Evolutionary conservation across 352 stramenopile genomes (phyloP).

Genomic region (Thraustochytrium striatum): DNA sequence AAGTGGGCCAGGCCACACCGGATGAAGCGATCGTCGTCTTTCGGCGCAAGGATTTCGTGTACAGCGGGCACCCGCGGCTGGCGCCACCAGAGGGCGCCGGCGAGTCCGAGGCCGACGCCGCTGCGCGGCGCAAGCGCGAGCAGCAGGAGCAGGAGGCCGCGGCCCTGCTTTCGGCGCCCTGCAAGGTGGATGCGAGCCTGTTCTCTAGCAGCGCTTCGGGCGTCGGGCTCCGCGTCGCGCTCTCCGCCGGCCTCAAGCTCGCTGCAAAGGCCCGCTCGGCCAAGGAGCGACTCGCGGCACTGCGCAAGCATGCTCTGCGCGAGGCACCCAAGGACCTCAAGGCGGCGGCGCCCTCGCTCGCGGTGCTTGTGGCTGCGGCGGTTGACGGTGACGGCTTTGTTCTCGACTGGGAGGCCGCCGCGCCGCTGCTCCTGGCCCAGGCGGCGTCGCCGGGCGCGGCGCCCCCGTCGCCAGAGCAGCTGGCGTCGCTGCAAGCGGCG

Average conservation of each 20-base stretch:
- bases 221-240: too few relatives aligned
- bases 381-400: neutral
- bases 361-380: neutral
- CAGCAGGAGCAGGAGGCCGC: neutral
- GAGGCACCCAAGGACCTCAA: neutral
- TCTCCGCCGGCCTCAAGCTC: neutral
- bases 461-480: neutral
- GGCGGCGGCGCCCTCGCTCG: neutral
- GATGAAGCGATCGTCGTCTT: slow-evolving; percentile 29
- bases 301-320: slow-evolving; percentile 2
- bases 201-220: slow-evolving; percentile 4
- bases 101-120: neutral
- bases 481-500: neutral
- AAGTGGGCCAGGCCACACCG: neutral
- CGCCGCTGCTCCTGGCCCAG: neutral
- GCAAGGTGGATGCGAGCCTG: neutral
- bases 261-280: neutral
- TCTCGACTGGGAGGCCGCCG: neutral
- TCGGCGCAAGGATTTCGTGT: slow-evolving; percentile 21
- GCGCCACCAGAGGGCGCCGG: neutral
- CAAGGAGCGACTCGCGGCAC: neutral
- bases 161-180: neutral
- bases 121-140: too few relatives aligned
- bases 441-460: neutral
- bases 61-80: slow-evolving; percentile 4